Evolutionary conservation across 2,329 filamentous ascomycete species (phyloP), one percentile per base, ranked within the genome.

Genomic region (Ceratocystis ficicola): DNA sequence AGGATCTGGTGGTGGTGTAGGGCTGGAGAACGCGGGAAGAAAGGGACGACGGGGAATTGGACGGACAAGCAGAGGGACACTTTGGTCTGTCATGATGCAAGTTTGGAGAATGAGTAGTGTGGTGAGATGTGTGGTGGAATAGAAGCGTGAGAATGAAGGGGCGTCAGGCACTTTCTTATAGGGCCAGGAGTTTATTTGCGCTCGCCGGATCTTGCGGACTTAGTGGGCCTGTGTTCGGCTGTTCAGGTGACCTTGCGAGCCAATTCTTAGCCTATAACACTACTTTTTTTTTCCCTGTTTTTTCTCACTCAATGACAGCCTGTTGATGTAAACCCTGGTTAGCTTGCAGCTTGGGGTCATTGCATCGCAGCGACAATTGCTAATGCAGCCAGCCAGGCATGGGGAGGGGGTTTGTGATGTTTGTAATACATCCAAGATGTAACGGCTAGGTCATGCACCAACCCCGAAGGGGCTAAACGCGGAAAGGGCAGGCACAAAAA

Each of bases 21-120:
- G 75, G 68, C 74, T 77, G 64, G 75, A 75, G 59, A 80, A 76
- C 66, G 80, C 80, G 68, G 86, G 74, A 36, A 86, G 81, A 76
- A 92, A 92, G 17, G 86, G 81, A 57, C 89, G 84, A 67, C 87
- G 84, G 25, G 89, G 87, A 68, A 86, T 81, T 5, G 90, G 90
- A 62, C 86, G 85, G 69, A 88, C 73, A 69, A 90, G 76, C 46
- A 79, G 79, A 66, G 83, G 82, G 52, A 78, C 46, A 17, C n/a
- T 75, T 68, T 77, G 75, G 65, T 78, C 74, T 55, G 74, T 71
- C 76, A 78, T 77, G 67, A 17, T 68, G 63, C 32, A 52, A 48
- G n/a, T 48, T n/a, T 48, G 48, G 5, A 52, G 20, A 52, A 25
- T 5, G 17, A 20, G 22, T 5, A 50, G 46, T 4, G 10, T 41